Conservation (phyloP, 2,329 filamentous ascomycete genomes). For the Talaromyces amestolkiae region DNA sequence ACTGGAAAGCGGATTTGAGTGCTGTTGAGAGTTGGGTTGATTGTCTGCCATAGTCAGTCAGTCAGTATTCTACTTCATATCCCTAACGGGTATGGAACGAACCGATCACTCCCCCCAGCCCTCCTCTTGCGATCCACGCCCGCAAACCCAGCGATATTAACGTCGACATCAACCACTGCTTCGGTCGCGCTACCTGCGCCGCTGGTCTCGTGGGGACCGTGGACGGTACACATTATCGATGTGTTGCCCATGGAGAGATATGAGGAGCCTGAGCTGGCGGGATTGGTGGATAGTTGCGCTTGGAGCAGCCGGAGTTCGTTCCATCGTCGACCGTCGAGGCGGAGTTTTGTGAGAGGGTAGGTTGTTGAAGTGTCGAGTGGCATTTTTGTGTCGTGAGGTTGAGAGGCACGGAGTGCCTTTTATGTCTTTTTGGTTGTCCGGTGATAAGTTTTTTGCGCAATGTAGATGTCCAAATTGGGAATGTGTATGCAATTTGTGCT, state of each 20-base stretch:
- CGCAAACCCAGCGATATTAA: slow-evolving; percentile 83
- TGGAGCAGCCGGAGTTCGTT: slow-evolving; percentile 90
- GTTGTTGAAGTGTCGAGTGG: slow-evolving; percentile 91
- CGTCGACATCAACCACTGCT: slow-evolving; percentile 73
- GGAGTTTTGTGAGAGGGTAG: slow-evolving; percentile 80
- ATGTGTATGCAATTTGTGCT: not conserved
- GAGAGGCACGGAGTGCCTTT: not conserved
- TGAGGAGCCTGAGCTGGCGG: slow-evolving; percentile 85
- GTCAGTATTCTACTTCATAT: not conserved
- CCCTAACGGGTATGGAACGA: not conserved
- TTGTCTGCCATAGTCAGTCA: slow-evolving; percentile 54
- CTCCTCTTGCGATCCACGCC: slow-evolving; percentile 79
- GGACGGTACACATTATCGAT: slow-evolving; percentile 89
- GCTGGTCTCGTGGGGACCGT: slow-evolving; percentile 69
- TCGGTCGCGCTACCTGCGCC: slow-evolving; percentile 49
- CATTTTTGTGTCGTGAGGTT: slow-evolving; percentile 53
- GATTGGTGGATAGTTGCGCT: slow-evolving; percentile 87
- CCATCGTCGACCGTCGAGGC: slow-evolving; percentile 85
- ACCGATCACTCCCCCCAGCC: slow-evolving; percentile 72
- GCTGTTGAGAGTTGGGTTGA: slow-evolving; percentile 62
- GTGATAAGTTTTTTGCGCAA: not conserved
- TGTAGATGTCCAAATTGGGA: not conserved
- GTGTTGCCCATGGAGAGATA: slow-evolving; percentile 98
- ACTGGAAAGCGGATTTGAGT: slow-evolving; percentile 71
- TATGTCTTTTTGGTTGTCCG: not conserved